Base-by-base conservation (phyloP, 2,329 filamentous ascomycete species). In the Gaeumannomyces tritici region DNA sequence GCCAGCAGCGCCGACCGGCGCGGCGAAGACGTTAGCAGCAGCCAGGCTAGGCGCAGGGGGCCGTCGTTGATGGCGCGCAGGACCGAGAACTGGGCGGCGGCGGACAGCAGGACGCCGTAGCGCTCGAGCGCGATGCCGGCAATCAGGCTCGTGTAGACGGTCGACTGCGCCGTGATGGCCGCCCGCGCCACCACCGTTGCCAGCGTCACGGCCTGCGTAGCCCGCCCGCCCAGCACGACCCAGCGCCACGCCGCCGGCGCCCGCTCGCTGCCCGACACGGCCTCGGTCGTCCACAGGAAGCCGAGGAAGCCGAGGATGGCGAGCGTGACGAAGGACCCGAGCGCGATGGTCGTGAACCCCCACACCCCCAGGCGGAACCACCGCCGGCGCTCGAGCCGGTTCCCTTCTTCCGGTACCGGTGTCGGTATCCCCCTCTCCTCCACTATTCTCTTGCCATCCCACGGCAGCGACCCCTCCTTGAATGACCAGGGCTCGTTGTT, bases 31-130 rank as follows among this genome's bases (percentile, higher is more conserved):
- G 64, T 63, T 27, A 64, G 59, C 11, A 66, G 61, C 0, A 70
- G 61, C 61, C 63, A 69, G 5, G 65, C 62, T 15, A 69, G 55
- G 18, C 67, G 62, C 51, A 69, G 59, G 0, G 67, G 67, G 1
- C 68, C 68, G 31, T 67, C 66, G 60, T 69, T 69, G 9, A 61
- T 57, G 27, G 62, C 64, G 47, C 69, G 65, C 51, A 68, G 66
- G 26, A 67, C 63, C 8, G 67, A 68, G 11, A 70, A 60, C 59
- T 70, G 66, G 29, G 68, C 67, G 4, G 66, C 65, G 7, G 65
- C 64, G 2, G 64, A 67, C 21, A 69, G 61, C 3, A 66, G 68
- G 1, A 70, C 68, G 3, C 67, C 67, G 18, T 65, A 61, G 15
- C 60, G 67, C 60, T 69, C 66, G 13, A 69, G 60, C 7, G 69